Evolutionary conservation across 148 eudicot species (phyloP).

Genomic region (Simmondsia chinensis): DNA sequence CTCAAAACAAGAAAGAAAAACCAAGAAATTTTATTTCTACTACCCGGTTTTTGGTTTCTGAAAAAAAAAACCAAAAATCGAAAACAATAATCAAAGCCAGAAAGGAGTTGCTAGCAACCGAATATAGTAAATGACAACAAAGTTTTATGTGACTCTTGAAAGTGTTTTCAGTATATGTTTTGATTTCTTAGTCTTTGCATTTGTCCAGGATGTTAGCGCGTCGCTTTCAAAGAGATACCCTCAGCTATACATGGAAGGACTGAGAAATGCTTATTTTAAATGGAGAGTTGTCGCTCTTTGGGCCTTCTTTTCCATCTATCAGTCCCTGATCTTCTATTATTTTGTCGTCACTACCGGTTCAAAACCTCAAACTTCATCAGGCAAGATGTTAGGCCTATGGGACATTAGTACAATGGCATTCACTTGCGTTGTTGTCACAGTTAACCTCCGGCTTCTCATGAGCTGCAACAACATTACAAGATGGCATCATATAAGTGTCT

Average conservation of each 20-base stretch:
- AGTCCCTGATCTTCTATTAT: slow-evolving; percentile 66
- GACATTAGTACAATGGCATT: slow-evolving; percentile 94
- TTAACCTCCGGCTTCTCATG: slow-evolving; percentile 84
- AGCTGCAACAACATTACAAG: slow-evolving; percentile 80
- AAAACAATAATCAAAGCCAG: too few species aligned
- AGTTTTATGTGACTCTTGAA: too few species aligned
- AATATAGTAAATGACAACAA: too few species aligned
- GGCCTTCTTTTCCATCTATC: slow-evolving; percentile 74
- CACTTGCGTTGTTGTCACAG: slow-evolving; percentile 75
- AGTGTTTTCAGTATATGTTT: too few species aligned
- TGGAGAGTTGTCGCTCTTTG: slow-evolving; percentile 73
- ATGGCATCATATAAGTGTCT: slow-evolving; percentile 89
- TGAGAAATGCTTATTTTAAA: slow-evolving; percentile 58
- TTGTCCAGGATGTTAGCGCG: slow-evolving; percentile 78
- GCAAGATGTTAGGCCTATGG: slow-evolving; percentile 93
- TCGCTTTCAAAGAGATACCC: slow-evolving; percentile 87
- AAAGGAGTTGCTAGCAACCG: too few species aligned
- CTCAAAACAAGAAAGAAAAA: too few species aligned
- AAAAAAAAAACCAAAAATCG: too few species aligned
- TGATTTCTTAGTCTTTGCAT: neutral
- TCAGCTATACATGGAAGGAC: slow-evolving; percentile 82
- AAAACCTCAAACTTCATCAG: slow-evolving; percentile 54
- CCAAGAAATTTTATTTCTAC: too few species aligned
- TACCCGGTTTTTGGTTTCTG: slow-evolving; percentile 2
- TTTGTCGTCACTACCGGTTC: slow-evolving; percentile 55